Evolutionary conservation across 345 rosid genomes (phyloP).

Genomic region (Citrus medica): DNA sequence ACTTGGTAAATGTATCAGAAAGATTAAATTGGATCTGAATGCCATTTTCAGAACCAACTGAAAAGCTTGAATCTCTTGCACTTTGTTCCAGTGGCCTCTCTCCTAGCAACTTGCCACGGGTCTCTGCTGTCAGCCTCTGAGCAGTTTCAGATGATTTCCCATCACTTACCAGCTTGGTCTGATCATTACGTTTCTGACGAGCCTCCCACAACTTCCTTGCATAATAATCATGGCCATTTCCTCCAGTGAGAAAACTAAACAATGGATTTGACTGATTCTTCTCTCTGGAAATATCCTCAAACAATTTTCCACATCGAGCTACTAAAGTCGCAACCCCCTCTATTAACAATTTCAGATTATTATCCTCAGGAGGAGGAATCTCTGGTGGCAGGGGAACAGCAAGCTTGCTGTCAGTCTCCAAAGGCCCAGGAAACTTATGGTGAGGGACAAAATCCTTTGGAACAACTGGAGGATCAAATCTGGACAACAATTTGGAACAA

Average conservation of each 20-base stretch:
- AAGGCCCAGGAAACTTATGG: conserved; percentile 69
- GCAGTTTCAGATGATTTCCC: conserved; percentile 42
- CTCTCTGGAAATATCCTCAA: conserved; percentile 94
- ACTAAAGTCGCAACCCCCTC: conserved; percentile 94
- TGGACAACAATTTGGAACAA: conserved; percentile 30
- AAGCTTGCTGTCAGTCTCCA: conserved; percentile 42
- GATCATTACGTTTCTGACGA: conserved; percentile 58
- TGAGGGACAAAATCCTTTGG: conserved; percentile 76
- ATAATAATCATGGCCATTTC: conserved; percentile 81
- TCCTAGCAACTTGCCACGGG: conserved; percentile 81
- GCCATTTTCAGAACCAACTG: conserved; percentile 44
- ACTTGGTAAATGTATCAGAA: conserved; percentile 77
- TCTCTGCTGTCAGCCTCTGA: conserved; percentile 80
- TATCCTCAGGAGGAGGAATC: conserved; percentile 76
- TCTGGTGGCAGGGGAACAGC: conserved; percentile 60
- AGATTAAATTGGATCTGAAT: conserved; percentile 64
- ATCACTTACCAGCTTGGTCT: conserved; percentile 47
- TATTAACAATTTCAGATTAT: conserved; percentile 65
- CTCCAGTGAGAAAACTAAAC: conserved; percentile 86
- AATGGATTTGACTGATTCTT: conserved; percentile 83
- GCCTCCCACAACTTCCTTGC: conserved; percentile 88
- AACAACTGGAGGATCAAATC: conserved; percentile 79
- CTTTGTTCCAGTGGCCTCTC: conserved; percentile 86
- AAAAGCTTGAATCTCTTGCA: conserved; percentile 38
- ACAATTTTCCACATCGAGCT: conserved; percentile 88